These are phyloP conservation scores for Elsinoe batatas DNA, from an alignment of 2,329 filamentous ascomycete species.

Conservation along the genomic window DNA sequence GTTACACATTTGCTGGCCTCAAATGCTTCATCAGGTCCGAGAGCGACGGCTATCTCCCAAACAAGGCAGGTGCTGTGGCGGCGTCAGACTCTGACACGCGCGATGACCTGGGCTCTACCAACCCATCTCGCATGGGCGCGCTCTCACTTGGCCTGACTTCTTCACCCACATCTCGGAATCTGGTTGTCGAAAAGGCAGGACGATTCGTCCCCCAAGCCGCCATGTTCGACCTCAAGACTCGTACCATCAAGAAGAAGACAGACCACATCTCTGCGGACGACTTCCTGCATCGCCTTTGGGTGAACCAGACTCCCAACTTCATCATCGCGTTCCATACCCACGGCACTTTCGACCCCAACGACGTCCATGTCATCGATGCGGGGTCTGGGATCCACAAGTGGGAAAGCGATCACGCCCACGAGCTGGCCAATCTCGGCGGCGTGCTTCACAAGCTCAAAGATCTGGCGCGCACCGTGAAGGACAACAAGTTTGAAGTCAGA, in stretches of 20 bases:
- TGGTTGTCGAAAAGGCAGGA: too few relatives aligned
- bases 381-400: not conserved
- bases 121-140: too few relatives aligned
- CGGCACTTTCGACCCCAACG: not conserved
- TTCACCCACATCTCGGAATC: too few relatives aligned
- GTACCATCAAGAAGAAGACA: not conserved
- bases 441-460: not conserved
- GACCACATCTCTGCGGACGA: not conserved
- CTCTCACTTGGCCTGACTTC: too few relatives aligned
- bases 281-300: not conserved
- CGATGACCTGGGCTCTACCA: too few relatives aligned
- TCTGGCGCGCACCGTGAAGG: not conserved
- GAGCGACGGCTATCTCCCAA: not conserved
- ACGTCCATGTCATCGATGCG: not conserved
- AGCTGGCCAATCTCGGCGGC: not conserved
- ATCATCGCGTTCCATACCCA: not conserved
- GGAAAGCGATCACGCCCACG: not conserved
- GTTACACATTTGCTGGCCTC: not conserved
- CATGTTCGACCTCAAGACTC: not conserved
- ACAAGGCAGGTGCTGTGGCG: not conserved
- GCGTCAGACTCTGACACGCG: too few relatives aligned
- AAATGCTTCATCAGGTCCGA: not conserved
- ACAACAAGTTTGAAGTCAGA: not conserved
- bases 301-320: not conserved
- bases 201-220: not conserved